Evolutionary conservation across 768 basidiomycete genomes (phyloP).

Genomic region (Xerocomus potaroensis): DNA sequence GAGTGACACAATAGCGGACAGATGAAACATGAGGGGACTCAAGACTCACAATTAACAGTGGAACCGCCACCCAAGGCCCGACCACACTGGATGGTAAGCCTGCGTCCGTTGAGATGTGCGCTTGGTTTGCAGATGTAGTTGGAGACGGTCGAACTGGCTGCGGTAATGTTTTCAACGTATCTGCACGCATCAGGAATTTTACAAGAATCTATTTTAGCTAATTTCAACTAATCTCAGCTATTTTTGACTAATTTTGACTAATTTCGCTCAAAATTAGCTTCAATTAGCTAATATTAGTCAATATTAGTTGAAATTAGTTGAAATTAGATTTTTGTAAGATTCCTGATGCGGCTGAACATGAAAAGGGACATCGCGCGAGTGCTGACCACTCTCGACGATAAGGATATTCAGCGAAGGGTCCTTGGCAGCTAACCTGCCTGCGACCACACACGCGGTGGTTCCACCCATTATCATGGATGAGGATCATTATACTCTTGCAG

Average conservation of each 20-base stretch:
- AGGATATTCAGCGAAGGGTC: slow-evolving; percentile 27
- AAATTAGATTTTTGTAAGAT: too few relatives aligned
- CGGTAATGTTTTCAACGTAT: slow-evolving; percentile 12
- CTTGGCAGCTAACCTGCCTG: slow-evolving; percentile 22
- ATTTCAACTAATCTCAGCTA: too few relatives aligned
- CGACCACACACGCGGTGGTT: slow-evolving; percentile 24
- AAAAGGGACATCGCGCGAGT: slow-evolving; percentile 13
- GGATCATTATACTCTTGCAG: background rate
- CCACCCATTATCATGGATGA: slow-evolving; percentile 14
- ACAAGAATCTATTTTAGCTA: too few relatives aligned
- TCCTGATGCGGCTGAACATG: slow-evolving; percentile 26
- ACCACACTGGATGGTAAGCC: slow-evolving; percentile 13
- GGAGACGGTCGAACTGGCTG: slow-evolving; percentile 14
- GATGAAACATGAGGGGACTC: background rate
- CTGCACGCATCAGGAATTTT: too few relatives aligned
- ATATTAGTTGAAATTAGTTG: too few relatives aligned
- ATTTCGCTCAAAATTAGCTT: too few relatives aligned
- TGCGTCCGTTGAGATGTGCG: slow-evolving; percentile 11
- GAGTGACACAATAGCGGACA: background rate
- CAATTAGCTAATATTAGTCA: too few relatives aligned
- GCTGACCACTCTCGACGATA: slow-evolving; percentile 25
- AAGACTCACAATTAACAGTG: slow-evolving; percentile 15
- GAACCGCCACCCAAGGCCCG: slow-evolving; percentile 26
- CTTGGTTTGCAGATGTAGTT: slow-evolving; percentile 10
- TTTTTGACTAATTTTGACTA: too few relatives aligned